Evolutionary conservation across 106 monocot genomes (phyloP).

Genomic region (Dendrobium officinale): DNA sequence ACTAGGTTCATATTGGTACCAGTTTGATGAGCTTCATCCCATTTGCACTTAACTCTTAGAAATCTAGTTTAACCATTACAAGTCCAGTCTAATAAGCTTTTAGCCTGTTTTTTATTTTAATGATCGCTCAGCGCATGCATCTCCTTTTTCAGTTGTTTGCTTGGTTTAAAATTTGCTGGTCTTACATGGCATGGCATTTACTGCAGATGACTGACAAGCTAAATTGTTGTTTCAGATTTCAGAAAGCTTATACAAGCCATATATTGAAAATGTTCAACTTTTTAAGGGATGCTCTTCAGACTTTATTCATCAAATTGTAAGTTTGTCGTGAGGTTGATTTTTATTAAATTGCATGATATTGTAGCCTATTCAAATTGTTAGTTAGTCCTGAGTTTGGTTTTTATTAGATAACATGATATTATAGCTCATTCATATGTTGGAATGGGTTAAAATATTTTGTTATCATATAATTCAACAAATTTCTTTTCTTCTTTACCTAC

Average conservation of each 20-base stretch:
- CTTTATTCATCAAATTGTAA: slow-evolving; percentile 94
- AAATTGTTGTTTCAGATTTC: slow-evolving; percentile 50
- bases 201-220: not conserved
- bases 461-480: no score
- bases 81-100: not conserved
- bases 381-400: slow-evolving; percentile 7
- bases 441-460: no score
- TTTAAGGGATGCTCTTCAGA: slow-evolving; percentile 90
- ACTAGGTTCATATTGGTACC: not conserved
- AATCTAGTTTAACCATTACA: not conserved
- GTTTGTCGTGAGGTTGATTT: slow-evolving; percentile 9
- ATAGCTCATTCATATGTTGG: no score
- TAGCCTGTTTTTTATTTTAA: not conserved
- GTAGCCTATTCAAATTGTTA: slow-evolving; percentile 60
- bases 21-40: not conserved
- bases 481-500: no score
- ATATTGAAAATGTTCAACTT: slow-evolving; percentile 58
- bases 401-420: not conserved
- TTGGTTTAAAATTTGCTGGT: not conserved
- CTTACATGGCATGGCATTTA: not conserved
- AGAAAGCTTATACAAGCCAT: slow-evolving; percentile 70
- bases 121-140: no score
- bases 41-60: not conserved
- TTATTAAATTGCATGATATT: not conserved
- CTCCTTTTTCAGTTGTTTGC: not conserved